These are phyloP conservation scores for Phytophthora citricola DNA, from an alignment of 352 stramenopile genomes.

Conservation along the genomic window DNA sequence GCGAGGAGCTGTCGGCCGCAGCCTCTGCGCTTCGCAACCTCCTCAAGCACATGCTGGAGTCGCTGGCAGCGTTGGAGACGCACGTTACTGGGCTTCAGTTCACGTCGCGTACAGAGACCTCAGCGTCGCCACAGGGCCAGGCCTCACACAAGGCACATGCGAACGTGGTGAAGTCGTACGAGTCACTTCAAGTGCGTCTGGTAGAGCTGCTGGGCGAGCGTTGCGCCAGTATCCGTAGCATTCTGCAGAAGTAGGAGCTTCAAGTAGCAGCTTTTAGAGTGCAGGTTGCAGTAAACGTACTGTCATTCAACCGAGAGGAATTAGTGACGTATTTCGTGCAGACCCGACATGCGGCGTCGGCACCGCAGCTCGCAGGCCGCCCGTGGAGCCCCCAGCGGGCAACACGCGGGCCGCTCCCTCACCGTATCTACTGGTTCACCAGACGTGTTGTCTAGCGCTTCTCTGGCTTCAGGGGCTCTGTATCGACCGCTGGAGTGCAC, in stretches of 20 bases:
- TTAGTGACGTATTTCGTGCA: conserved; percentile 1
- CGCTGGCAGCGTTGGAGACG: conserved; percentile 43
- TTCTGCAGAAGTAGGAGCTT: conserved; percentile 51
- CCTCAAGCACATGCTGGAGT: conserved; percentile 72
- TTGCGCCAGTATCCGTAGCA: conserved; percentile 38
- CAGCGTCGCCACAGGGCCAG: conserved; percentile 8
- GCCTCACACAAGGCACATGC: conserved; percentile 36
- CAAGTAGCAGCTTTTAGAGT: conserved; percentile 7
- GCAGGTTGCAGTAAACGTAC: too few relatives aligned
- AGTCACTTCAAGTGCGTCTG: conserved; percentile 41
- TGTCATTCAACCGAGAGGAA: too few relatives aligned
- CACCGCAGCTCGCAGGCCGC: conserved; percentile 22
- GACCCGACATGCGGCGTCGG: conserved; percentile 26
- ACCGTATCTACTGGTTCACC: background rate
- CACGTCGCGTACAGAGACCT: conserved; percentile 1
- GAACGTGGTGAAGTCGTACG: conserved; percentile 55
- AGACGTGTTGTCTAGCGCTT: conserved; percentile 18
- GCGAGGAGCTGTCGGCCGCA: conserved; percentile 40
- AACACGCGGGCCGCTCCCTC: background rate
- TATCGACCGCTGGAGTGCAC: conserved; percentile 35
- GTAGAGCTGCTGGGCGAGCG: conserved; percentile 45
- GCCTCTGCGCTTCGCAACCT: conserved; percentile 50
- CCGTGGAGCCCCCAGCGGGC: conserved; percentile 11
- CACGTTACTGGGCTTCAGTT: conserved; percentile 46
- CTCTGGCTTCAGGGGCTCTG: conserved; percentile 13